Evolutionary conservation across 2,329 filamentous ascomycete species (phyloP).

Genomic region (Pestalotiopsis sp.): DNA sequence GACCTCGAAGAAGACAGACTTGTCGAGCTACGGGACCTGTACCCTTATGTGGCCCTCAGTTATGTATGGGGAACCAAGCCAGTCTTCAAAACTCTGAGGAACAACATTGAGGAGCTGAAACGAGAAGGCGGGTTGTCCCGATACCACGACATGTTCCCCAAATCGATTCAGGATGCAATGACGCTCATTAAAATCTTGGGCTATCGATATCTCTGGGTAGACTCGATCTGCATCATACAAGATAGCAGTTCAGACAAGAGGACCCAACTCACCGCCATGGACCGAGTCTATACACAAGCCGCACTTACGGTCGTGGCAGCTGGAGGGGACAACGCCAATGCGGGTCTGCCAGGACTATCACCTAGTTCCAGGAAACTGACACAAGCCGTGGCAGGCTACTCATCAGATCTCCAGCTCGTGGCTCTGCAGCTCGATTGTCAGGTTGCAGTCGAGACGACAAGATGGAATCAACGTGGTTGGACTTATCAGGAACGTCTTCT

Average conservation of each 20-base stretch:
- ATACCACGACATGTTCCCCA: not conserved
- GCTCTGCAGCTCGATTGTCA: not conserved
- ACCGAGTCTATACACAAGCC: not conserved
- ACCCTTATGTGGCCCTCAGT: constrained; percentile 11
- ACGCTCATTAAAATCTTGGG: constrained; percentile 11
- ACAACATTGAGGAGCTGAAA: not conserved
- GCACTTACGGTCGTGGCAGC: constrained; percentile 8
- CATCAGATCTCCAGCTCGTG: not conserved
- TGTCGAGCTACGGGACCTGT: not conserved
- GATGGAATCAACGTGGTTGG: constrained; percentile 22
- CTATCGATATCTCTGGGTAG: constrained; percentile 10
- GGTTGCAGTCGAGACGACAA: constrained; percentile 5
- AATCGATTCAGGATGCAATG: not conserved
- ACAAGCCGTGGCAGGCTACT: not conserved
- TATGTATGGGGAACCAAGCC: constrained; percentile 14
- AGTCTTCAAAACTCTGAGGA: constrained; percentile 8
- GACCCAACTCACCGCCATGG: constrained; percentile 3
- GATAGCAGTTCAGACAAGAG: not conserved
- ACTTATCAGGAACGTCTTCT: constrained; percentile 25
- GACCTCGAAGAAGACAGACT: constrained; percentile 1
- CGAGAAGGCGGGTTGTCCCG: not conserved
- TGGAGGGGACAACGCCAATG: not conserved
- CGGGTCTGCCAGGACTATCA: not conserved
- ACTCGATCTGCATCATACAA: constrained; percentile 12
- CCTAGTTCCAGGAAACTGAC: constrained; percentile 11